Conservation (phyloP, 2,329 filamentous ascomycete species). For the Elsinoe arachidis region DNA sequence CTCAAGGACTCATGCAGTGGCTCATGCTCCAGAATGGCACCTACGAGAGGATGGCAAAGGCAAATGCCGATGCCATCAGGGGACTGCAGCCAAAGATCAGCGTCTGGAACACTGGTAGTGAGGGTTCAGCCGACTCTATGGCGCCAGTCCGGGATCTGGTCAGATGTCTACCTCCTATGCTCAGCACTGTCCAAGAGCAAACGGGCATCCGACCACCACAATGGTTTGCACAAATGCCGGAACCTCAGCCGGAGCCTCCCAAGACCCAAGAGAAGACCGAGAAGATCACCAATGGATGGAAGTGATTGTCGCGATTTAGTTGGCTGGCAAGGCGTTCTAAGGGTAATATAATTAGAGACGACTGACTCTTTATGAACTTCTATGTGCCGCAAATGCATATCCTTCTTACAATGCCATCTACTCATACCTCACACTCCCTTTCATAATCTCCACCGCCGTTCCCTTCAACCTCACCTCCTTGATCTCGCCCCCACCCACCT, state of each 20-base stretch:
- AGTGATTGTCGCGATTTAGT: background rate
- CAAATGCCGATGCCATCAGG: conserved; percentile 65
- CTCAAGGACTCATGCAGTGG: conserved; percentile 69
- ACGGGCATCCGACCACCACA: conserved; percentile 72
- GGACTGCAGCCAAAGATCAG: conserved; percentile 83
- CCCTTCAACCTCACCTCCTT: conserved; percentile 37
- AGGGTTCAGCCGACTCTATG: conserved; percentile 46
- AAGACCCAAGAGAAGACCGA: background rate
- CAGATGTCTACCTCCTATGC: conserved; percentile 72
- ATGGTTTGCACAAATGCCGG: conserved; percentile 55
- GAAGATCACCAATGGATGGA: background rate
- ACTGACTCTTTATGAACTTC: background rate
- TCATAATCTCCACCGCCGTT: conserved; percentile 36
- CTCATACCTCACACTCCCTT: conserved; percentile 24
- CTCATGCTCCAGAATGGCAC: conserved; percentile 81
- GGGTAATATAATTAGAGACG: too few relatives aligned
- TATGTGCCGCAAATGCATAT: too few relatives aligned
- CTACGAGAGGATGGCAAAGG: conserved; percentile 67
- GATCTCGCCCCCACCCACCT: conserved; percentile 31
- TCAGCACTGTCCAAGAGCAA: conserved; percentile 81
- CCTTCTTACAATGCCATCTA: background rate
- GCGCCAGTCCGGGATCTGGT: conserved; percentile 71
- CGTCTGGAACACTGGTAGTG: conserved; percentile 70
- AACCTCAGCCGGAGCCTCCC: background rate
- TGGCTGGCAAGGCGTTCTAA: too few relatives aligned